Evolutionary conservation across 2,329 filamentous ascomycete genomes (phyloP), one percentile per base, ranked within the genome.

Genomic region (Torrubiellomyces zombiae): DNA sequence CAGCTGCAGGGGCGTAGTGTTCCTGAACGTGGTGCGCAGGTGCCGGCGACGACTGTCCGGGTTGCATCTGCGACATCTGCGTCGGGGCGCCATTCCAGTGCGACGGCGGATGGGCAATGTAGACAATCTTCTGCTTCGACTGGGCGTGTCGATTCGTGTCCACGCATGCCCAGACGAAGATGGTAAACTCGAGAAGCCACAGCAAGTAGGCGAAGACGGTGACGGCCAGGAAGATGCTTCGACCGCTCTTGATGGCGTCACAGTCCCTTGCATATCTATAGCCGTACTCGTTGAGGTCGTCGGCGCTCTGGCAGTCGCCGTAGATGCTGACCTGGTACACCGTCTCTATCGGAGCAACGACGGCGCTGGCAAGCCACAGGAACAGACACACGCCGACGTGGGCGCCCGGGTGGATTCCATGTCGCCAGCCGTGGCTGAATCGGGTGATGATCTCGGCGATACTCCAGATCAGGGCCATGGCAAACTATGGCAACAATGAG

Each of bases 371-470:
- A 6, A 60, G 32, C 48, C 51, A 58, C 27, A 60, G 39, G 31
- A 59, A 24, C 3, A 61, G 51, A 16, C 50, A 51, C 9, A 56
- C 20, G 26, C 38, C 52, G 17, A 61, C 51, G 23, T 60, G 55
- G 6, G 48, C 50, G 14, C 53, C 56, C 1, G 58, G 55, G 26
- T 56, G 53, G 12, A 60, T 52, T 18, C 52, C 50, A 4, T 33
- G 33, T 14, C 44, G 38, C 24, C 37, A 42, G 6, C 40, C 44
- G 18, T 50, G 50, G 10, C 40, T 28, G 18, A 34, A 40, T 11
- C 51, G 43, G 14, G 44, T 50, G 27, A 57, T 36, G 23, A 56
- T 32, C 21, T 61, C 56, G 16, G 47, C 36, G 1, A 42, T 18
- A 17, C 48, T 48, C 50, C 56, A 57, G 20, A 55, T 2, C 6